phyloP scores from a whole-genome alignment of 805 yeast genomes.

The Pichia ethanolica region DNA sequence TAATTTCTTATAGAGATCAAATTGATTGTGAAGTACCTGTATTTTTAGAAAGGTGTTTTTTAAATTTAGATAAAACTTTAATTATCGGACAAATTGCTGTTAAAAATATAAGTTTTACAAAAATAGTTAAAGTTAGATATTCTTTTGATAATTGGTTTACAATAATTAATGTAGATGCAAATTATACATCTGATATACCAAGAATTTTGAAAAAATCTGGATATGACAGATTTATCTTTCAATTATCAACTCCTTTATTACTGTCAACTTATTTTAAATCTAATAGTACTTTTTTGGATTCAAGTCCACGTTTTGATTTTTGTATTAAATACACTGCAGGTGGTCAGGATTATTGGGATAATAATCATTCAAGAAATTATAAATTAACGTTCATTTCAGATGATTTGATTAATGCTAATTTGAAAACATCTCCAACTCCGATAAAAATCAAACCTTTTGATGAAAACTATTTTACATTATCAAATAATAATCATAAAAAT shows the following conservation, averaged over 20 bases:
- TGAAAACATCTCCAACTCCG: slow-evolving; percentile 1
- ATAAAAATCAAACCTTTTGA: background rate
- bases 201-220: slow-evolving; percentile 38
- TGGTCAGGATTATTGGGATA: slow-evolving; percentile 68
- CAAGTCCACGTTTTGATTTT: slow-evolving; percentile 27
- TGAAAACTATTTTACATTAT: background rate
- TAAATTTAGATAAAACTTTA: slow-evolving; percentile 49
- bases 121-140: slow-evolving; percentile 62
- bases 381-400: slow-evolving; percentile 32
- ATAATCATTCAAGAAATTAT: slow-evolving; percentile 56
- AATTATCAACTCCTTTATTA: slow-evolving; percentile 41
- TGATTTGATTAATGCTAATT: background rate
- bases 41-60: slow-evolving; percentile 56
- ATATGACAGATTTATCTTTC: slow-evolving; percentile 69
- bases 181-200: slow-evolving; percentile 50
- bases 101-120: slow-evolving; percentile 61
- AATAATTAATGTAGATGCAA: slow-evolving; percentile 58
- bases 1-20: slow-evolving; percentile 37
- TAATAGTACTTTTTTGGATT: background rate
- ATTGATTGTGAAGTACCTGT: slow-evolving; percentile 39
- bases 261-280: slow-evolving; percentile 24
- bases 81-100: slow-evolving; percentile 75
- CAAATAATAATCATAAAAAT: slow-evolving; percentile 3
- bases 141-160: slow-evolving; percentile 77
- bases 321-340: slow-evolving; percentile 51